phyloP scores from a whole-genome alignment of 2,329 filamentous ascomycete species.

The Acrodontium crateriforme region DNA sequence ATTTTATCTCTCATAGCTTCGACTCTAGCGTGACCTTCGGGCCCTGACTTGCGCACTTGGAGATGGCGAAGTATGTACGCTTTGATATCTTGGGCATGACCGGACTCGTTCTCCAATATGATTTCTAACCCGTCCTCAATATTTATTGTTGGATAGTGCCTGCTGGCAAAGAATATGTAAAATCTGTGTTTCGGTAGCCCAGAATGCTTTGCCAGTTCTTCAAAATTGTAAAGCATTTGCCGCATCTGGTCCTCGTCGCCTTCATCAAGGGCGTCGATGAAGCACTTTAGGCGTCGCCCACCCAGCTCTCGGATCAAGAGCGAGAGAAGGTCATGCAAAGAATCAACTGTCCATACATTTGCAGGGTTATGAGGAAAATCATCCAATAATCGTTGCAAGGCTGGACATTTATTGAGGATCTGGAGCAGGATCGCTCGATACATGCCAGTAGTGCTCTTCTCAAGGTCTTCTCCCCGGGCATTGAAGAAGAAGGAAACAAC shows the following conservation, averaged over 20 bases:
- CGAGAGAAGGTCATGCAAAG: constrained; percentile 17
- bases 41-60: constrained; percentile 8
- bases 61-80: constrained; percentile 23
- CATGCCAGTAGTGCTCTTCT: constrained; percentile 35
- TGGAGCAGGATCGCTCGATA: constrained; percentile 38
- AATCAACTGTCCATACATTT: constrained; percentile 11
- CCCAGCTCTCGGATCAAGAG: constrained; percentile 16
- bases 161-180: constrained; percentile 28
- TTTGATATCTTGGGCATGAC: constrained; percentile 20
- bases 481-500: constrained; percentile 38
- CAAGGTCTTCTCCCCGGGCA: constrained; percentile 28
- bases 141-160: constrained; percentile 31
- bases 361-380: neutral
- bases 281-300: constrained; percentile 16
- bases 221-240: constrained; percentile 26
- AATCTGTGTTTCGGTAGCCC: constrained; percentile 7
- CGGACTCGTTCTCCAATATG: constrained; percentile 23
- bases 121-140: constrained; percentile 19
- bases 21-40: no score
- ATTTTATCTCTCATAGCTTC: constrained; percentile 21
- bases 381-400: constrained; percentile 13
- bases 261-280: constrained; percentile 36
- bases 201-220: constrained; percentile 15
- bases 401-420: constrained; percentile 24
- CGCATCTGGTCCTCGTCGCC: constrained; percentile 26